These are phyloP conservation scores for Aspergillus ustus DNA, from an alignment of 2,329 filamentous ascomycete species.

Conservation along the genomic window DNA sequence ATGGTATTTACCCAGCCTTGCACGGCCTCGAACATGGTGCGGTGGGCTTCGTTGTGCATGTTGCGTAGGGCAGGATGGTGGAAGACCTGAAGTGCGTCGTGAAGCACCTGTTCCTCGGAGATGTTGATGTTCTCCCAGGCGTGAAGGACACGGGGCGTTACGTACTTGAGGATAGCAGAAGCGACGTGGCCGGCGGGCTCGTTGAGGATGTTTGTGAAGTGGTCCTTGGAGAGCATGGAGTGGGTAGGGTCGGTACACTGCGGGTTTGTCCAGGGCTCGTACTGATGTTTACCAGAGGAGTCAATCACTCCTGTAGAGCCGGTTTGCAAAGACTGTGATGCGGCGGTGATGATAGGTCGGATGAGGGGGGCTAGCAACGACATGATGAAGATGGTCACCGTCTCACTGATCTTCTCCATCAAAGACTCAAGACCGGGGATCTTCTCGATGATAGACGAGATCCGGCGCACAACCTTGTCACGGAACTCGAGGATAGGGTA, in stretches of 20 bases:
- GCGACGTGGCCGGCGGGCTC: constrained; percentile 76
- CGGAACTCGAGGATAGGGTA: constrained; percentile 94
- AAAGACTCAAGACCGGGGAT: constrained; percentile 86
- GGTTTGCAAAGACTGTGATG: constrained; percentile 81
- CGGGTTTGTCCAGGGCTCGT: constrained; percentile 79
- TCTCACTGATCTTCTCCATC: constrained; percentile 94
- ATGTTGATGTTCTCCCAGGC: constrained; percentile 90
- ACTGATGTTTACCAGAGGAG: constrained; percentile 73
- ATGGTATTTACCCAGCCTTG: constrained; percentile 77
- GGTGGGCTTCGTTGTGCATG: constrained; percentile 76
- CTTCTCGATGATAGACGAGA: constrained; percentile 84
- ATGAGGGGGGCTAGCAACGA: constrained; percentile 90
- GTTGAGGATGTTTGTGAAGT: constrained; percentile 80
- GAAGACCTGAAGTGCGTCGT: constrained; percentile 81
- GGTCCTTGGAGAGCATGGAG: constrained; percentile 82
- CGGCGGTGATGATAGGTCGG: constrained; percentile 85
- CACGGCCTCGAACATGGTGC: constrained; percentile 86
- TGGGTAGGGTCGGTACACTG: constrained; percentile 78
- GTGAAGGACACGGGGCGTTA: constrained; percentile 84
- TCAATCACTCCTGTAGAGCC: constrained; percentile 75
- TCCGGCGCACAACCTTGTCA: constrained; percentile 87
- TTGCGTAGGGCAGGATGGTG: constrained; percentile 88
- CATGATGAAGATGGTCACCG: constrained; percentile 87
- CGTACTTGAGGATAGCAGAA: constrained; percentile 78
- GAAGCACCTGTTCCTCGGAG: constrained; percentile 78